Conservation (phyloP, 345 rosid genomes). For the Carallia brachiata region DNA sequence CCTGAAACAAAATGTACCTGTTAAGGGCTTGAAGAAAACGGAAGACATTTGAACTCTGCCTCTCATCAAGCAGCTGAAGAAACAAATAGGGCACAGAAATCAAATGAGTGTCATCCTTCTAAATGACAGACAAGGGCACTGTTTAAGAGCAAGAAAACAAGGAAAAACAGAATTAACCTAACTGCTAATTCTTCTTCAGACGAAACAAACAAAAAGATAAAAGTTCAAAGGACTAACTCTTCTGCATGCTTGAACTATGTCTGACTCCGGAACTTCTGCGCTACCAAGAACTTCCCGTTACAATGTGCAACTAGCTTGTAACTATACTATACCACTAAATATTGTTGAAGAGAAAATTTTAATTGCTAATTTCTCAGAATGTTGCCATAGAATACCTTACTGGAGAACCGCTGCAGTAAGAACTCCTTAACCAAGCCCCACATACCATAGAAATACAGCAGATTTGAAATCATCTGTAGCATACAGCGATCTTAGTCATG, state of each 20-base stretch:
- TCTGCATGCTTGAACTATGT: slow-evolving; percentile 30
- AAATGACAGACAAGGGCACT: neutral
- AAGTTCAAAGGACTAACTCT: slow-evolving; percentile 15
- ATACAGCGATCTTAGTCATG: neutral
- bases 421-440: slow-evolving; percentile 29
- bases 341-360: neutral
- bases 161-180: neutral
- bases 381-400: slow-evolving; percentile 20
- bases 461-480: slow-evolving; percentile 22
- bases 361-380: neutral
- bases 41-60: slow-evolving; percentile 24
- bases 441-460: slow-evolving; percentile 30
- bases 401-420: slow-evolving; percentile 30
- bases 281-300: slow-evolving; percentile 30
- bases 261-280: slow-evolving; percentile 27
- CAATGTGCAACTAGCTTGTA: neutral
- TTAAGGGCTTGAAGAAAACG: slow-evolving; percentile 27
- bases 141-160: neutral
- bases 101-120: neutral
- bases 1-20: slow-evolving; percentile 1
- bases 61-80: slow-evolving; percentile 32
- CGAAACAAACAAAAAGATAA: neutral
- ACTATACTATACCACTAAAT: neutral
- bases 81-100: slow-evolving; percentile 5
- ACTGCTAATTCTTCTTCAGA: neutral